Evolutionary conservation across 2,329 filamentous ascomycete genomes (phyloP).

Genomic region (Ceratocystis harringtonii): DNA sequence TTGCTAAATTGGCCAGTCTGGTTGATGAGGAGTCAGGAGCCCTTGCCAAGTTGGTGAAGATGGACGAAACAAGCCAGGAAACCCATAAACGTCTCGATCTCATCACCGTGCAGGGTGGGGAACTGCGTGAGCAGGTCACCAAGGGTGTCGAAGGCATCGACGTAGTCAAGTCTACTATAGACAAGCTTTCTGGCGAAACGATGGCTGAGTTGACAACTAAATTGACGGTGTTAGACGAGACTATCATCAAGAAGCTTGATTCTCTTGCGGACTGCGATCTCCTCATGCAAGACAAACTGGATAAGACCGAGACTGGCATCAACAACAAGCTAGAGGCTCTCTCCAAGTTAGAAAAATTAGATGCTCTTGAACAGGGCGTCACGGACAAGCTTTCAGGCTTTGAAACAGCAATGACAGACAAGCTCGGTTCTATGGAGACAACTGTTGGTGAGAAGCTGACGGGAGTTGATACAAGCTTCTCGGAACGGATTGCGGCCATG

Average conservation of each 20-base stretch:
- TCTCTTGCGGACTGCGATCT: conserved; percentile 15
- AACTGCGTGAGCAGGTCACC: conserved; percentile 12
- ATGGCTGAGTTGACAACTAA: conserved; percentile 1
- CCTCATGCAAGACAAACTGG: conserved; percentile 14
- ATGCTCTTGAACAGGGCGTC: conserved; percentile 11
- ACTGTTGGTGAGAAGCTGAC: conserved; percentile 13
- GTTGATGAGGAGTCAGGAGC: conserved; percentile 13
- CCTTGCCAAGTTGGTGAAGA: conserved; percentile 8
- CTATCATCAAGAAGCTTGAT: conserved; percentile 6
- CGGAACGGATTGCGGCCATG: conserved; percentile 9
- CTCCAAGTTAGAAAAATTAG: conserved; percentile 9
- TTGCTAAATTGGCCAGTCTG: conserved; percentile 12
- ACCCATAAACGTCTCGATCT: conserved; percentile 15
- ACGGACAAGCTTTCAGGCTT: conserved; percentile 13
- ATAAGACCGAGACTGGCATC: conserved; percentile 11
- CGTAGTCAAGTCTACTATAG: conserved; percentile 10
- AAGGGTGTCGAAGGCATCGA: conserved; percentile 12
- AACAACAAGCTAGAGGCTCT: conserved; percentile 14
- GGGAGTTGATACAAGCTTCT: conserved; percentile 9
- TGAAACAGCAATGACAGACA: conserved; percentile 3
- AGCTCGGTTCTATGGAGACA: neutral
- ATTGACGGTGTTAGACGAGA: conserved; percentile 1
- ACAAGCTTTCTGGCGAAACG: conserved; percentile 5
- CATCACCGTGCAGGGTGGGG: conserved; percentile 14
- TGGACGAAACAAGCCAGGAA: conserved; percentile 10